Evolutionary conservation across 2,329 filamentous ascomycete genomes (phyloP).

Genomic region (Madurella fahalii): DNA sequence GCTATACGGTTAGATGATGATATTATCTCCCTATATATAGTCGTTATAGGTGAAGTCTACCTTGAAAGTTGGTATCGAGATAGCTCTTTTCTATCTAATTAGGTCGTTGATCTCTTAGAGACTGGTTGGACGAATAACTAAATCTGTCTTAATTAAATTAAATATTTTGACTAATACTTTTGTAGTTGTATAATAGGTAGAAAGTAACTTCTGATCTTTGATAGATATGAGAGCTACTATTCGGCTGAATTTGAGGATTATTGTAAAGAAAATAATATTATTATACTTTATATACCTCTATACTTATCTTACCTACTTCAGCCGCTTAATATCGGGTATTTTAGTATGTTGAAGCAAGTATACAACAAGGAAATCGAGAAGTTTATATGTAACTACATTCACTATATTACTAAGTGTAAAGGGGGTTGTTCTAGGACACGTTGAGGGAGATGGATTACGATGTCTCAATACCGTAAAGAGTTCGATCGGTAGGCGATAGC

Average conservation of each 20-base stretch:
- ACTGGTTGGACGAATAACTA: background rate
- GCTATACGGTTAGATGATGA: background rate
- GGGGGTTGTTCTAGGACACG: no score
- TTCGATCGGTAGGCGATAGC: no score
- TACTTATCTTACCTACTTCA: constrained; percentile 37
- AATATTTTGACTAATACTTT: background rate
- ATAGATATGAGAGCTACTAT: no score
- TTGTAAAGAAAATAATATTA: constrained; percentile 23
- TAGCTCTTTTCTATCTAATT: background rate
- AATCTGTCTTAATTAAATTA: background rate
- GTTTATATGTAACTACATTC: no score
- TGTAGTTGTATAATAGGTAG: background rate
- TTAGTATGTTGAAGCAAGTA: no score
- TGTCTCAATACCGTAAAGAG: no score
- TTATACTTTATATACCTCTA: constrained; percentile 34
- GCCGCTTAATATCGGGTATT: constrained; percentile 34
- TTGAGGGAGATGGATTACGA: no score
- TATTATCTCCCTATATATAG: background rate
- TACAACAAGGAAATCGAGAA: no score
- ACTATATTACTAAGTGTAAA: no score
- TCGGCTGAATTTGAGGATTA: constrained; percentile 2
- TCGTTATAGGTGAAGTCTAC: constrained; percentile 1
- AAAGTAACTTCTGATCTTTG: constrained; percentile 1
- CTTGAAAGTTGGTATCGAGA: background rate
- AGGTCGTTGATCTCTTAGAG: background rate